Evolutionary conservation across 1,139 yeast species (phyloP), one percentile per base, ranked within the genome.

Genomic region (Geotrichum klebahnii): DNA sequence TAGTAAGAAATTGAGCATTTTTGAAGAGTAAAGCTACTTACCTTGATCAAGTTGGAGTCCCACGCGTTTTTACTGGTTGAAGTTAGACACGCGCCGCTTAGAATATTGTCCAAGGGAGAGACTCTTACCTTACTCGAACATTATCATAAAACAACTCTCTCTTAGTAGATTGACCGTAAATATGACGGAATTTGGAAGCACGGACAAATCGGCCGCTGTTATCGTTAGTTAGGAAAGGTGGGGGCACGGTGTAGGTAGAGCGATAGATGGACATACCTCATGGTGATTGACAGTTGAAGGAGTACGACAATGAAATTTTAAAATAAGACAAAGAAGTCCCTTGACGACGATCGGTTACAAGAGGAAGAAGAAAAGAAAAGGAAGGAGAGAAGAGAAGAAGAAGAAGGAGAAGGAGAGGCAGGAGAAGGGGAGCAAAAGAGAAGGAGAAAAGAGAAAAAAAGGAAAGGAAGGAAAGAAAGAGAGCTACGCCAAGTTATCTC

Each of bases 111-210:
- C 5, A 38, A 26, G 19, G 10, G 12, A 14, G 2, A 5, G 14
- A 9, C 1, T 51, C 66, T 29, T 54, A 67, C 63, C 70, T 69
- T 50, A 72, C 59, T 28, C 70, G 67, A 59, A 92, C 74, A 69
- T 92, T 92, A 63, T 92, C 97, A 66, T 86, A 90, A 66, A 88
- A 83, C 55, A 83, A 74, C 65, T 92, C 97, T 65, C 80, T 86
- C 70, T 92, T 92, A 61, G 87, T 77, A 16, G 94, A 79, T 69
- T 90, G 97, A 41, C 97, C 97, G 68, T 79, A 92, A 22, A 92
- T 97, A 67, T 92, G 97, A 66, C 98, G 87, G 66, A 82, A 92
- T 66, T 92, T 92, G 28, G 97, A 89, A 17, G 97, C 96, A 71
- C 97, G 85, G 39, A 92, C 97, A 66, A 89, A 88, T 67, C 86